Percentiles rank a stretch among this genome's conserved stretches.
Evolutionary conservation across 768 basidiomycete genomes (phyloP).

Genomic region (Kwoniella sp.): DNA sequence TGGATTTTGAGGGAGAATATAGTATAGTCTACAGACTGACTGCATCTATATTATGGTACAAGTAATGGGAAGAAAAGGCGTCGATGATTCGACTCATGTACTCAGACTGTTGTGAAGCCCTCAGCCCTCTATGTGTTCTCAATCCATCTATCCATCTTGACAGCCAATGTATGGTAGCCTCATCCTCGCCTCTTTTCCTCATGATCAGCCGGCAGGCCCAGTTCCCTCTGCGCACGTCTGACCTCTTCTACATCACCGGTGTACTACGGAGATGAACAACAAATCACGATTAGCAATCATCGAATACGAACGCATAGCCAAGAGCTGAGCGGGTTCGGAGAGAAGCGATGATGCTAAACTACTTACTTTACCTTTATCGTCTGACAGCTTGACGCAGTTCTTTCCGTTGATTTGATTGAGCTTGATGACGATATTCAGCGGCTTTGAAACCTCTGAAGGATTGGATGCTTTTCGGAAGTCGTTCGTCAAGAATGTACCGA

Average conservation of each 20-base stretch:
- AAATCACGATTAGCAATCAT: background rate
- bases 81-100: too few relatives aligned
- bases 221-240: constrained; percentile 62
- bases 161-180: too few relatives aligned
- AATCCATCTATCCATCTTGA: too few relatives aligned
- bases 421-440: constrained; percentile 92
- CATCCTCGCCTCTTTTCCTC: constrained; percentile 31
- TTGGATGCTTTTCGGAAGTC: constrained; percentile 65
- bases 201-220: constrained; percentile 39
- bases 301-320: too few relatives aligned
- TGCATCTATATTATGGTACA: too few relatives aligned
- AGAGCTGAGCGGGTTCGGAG: too few relatives aligned
- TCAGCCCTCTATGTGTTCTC: too few relatives aligned
- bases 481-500: constrained; percentile 89
- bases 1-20: too few relatives aligned
- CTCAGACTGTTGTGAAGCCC: too few relatives aligned
- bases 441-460: constrained; percentile 40
- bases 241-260: constrained; percentile 69
- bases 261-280: constrained; percentile 59
- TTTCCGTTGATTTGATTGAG: constrained; percentile 70
- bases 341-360: background rate
- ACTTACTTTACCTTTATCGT: constrained; percentile 78
- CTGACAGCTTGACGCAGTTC: constrained; percentile 90
- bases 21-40: too few relatives aligned
- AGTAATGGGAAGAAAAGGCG: too few relatives aligned